Evolutionary conservation across 306 rosid species (phyloP), one percentile per base, ranked within the genome.

Genomic region (Pterocarpus santalinus): DNA sequence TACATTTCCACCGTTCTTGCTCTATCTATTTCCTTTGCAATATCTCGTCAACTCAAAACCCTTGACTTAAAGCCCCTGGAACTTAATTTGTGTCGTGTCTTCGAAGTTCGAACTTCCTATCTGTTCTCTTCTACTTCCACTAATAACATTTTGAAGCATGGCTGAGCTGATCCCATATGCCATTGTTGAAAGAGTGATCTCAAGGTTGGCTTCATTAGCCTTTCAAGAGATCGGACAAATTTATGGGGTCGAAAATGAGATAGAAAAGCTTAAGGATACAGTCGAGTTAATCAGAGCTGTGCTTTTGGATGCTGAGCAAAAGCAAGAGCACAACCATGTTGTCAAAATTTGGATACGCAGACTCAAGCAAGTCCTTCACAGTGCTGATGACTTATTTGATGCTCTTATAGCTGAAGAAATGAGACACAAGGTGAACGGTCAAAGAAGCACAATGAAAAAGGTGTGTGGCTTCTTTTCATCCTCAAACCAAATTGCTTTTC

Each of bases 341-440:
- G 8, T 53, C 58, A 53, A n/a, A 10, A 53, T 53, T n/a, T 53
- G 58, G 58, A 14, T 53, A 13, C 7, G 58, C 4, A 53, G 58
- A 5, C 58, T 53, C 58, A 53, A 53, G n/a, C 58, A 53, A 53
- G 58, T 53, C 58, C 58, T 53, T 53, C 58, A 53, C 58, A 53
- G 4, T n/a, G 58, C 58, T 4, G 58, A 53, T 53, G 58, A 53
- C 6, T 22, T 53, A 1, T 53, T 53, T 53, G 58, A 53, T 53
- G 17, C 17, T 53, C 7, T 53, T 53, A 53, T 1, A 2, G 58
- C 58, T n/a, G 58, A 53, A 53, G 58, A n/a, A 53, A 14, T 53
- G 58, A 53, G 58, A 15, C 58, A 2, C 58, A 14, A 53, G 6
- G 1, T 15, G 58, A 53, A n/a, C 8, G 7, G 17, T 53, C 28